Base-by-base conservation (phyloP, 148 eudicot genomes). In the Dianthus caryophyllus region DNA sequence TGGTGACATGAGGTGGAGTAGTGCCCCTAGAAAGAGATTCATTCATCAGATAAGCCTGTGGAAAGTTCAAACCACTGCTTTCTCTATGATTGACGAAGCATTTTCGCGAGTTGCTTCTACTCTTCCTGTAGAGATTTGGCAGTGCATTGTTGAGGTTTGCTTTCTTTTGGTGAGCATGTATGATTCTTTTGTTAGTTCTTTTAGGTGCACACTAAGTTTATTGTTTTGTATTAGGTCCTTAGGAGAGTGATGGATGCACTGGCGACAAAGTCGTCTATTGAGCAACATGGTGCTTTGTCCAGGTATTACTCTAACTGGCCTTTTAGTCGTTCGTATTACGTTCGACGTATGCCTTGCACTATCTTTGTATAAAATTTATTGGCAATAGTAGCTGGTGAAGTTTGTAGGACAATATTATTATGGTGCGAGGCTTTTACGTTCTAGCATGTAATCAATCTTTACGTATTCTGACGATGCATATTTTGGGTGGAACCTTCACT, bases 1-100 rank as follows among this genome's bases (percentile, higher is more conserved):
- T 71, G 75, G 59, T 56, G 75, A 71, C 57, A 62, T 67, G 71
- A 75, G 72, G 49, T 60, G 44, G 29, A 24, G 22, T 47, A 71
- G 66, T 71, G 82, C 75, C 73, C 65, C 60, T 30, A 75, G 81
- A 36, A 84, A 64, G 26, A 60, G 47, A 60, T 48, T 60, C 18
- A 65, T 73, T 62, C 75, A 64, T 31, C 62, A 46, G 61, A 77
- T 69, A 51, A 74, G 74, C 80, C 75, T 84, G 77, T 86, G 86
- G 90, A 87, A 85, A 82, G 78, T 90, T 68, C 90, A 82, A 60
- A 76, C 86, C 44, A 44, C 68, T 48, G 83, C 88, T 26, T 85
- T 86, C 59, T 68, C 81, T 67, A 84, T 88, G 90, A 79, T 94
- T 68, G 84, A 96, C 65, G 97, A 90, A 69, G 77, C 85, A 75